Base-by-base conservation (phyloP, 2,329 filamentous ascomycete species). In the Talaromyces sp. region DNA sequence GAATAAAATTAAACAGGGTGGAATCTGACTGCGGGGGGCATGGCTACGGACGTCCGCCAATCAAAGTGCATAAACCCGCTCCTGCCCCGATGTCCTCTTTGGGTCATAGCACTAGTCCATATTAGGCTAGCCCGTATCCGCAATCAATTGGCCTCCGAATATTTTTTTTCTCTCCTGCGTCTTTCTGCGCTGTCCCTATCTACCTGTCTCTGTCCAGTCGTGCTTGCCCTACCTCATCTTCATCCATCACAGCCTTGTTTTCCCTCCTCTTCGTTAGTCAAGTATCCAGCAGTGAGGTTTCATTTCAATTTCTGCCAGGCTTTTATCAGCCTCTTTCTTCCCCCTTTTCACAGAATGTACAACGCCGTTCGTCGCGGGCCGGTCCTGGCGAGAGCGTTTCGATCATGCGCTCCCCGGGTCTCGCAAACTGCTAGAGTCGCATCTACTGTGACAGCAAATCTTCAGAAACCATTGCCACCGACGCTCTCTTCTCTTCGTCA, bases 331-430 rank as follows among this genome's bases (percentile, higher is more conserved):
- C 62, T 48, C 18, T 31, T 21, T 25, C 35, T 50, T 37, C 28
- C 18, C 21, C 31, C 31, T 14, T 55, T 25, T 39, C 46, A 6
- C 54, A 67, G 28, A 37, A 79, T 79, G 76, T 70, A 77, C 66
- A 69, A 71, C 68, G 71, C 71, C 67, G 67, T 77, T 69, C 76
- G 75, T 69, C 74, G 73, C 64, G 64, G 64, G 58, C 75, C 73
- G 61, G 72, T 72, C 67, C 72, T 75, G 60, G 69, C 68, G 62
- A 75, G 74, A 61, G 76, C 71, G 62, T 67, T 78, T 61, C 75
- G 74, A 64, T 69, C 69, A 63, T 73, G 72, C 61, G 66, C 67
- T 63, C 70, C 72, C 61, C 72, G 70, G 40, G 64, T 69, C n/a
- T 58, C 71, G 56, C 69, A 69, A 52, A 64, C 66, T 46, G 31